phyloP scores from a whole-genome alignment of 176 grass and related monocot genomes.

The Oryza meridionalis region DNA sequence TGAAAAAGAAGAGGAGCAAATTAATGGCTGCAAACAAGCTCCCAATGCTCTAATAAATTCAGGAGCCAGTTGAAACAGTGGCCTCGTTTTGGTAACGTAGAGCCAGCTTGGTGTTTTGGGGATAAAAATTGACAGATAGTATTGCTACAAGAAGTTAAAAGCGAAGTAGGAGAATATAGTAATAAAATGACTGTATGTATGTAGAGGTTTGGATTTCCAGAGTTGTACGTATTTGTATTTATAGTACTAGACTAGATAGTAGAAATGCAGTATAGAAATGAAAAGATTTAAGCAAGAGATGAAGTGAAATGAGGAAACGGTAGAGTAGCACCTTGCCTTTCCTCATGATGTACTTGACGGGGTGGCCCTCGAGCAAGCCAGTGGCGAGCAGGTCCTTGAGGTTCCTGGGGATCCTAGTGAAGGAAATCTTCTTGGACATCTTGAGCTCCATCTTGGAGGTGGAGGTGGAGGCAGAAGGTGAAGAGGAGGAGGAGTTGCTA shows the following conservation, averaged over 20 bases:
- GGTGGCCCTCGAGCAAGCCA: slow-evolving; percentile 82
- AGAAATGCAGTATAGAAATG: not conserved
- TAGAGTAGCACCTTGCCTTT: slow-evolving; percentile 66
- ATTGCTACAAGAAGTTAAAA: no score
- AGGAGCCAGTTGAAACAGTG: no score
- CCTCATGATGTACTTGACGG: slow-evolving; percentile 74
- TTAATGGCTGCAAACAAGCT: slow-evolving; percentile 25
- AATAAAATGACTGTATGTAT: no score
- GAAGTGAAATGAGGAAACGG: not conserved
- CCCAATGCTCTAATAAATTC: not conserved
- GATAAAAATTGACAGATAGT: no score
- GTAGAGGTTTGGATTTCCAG: no score
- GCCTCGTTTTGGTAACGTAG: no score
- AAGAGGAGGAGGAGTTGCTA: slow-evolving; percentile 37
- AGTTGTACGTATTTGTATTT: no score
- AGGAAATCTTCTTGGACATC: not conserved
- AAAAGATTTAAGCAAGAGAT: not conserved
- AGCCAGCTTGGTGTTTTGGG: no score
- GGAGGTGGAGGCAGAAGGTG: not conserved
- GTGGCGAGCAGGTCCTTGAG: slow-evolving; percentile 80
- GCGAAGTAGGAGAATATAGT: no score
- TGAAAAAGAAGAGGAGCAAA: slow-evolving; percentile 60
- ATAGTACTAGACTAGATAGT: not conserved
- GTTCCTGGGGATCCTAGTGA: slow-evolving; percentile 45
- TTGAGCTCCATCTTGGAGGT: slow-evolving; percentile 8